Percentiles rank a stretch among this genome's conserved stretches.
Conservation (phyloP, 2,329 filamentous ascomycete genomes). For the Zasmidium angulare region DNA sequence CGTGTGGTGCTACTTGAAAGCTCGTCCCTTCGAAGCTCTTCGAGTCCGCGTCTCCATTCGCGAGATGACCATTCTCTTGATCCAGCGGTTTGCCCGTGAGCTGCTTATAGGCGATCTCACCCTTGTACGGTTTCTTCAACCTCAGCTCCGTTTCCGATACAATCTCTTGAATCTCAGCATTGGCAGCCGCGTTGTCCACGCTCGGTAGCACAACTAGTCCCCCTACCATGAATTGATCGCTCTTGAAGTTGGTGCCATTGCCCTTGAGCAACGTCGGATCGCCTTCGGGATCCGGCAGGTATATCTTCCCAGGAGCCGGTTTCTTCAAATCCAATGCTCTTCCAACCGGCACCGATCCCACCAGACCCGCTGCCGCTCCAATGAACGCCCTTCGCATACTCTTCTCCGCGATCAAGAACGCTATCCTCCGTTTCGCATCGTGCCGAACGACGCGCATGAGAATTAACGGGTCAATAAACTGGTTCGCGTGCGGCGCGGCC, state of each 20-base stretch:
- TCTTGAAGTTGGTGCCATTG: constrained; percentile 74
- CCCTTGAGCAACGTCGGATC: constrained; percentile 80
- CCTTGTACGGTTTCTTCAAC: constrained; percentile 84
- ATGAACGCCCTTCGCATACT: constrained; percentile 89
- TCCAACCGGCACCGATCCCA: constrained; percentile 89
- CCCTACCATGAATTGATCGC: constrained; percentile 70
- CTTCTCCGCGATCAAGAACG: constrained; percentile 91
- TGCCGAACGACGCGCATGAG: constrained; percentile 86
- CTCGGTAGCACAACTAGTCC: constrained; percentile 86
- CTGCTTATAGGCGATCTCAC: constrained; percentile 71
- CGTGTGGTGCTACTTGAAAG: constrained; percentile 87
- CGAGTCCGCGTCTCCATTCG: constrained; percentile 55
- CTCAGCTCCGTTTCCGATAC: constrained; percentile 76
- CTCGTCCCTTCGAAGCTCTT: constrained; percentile 70
- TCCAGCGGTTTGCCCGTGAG: constrained; percentile 65
- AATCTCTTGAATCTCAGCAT: constrained; percentile 80
- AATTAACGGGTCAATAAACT: constrained; percentile 95
- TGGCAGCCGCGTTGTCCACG: constrained; percentile 76
- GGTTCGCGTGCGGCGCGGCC: constrained; percentile 94
- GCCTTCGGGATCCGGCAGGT: constrained; percentile 82
- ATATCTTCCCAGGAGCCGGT: constrained; percentile 74
- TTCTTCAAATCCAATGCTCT: constrained; percentile 87
- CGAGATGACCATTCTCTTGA: constrained; percentile 56
- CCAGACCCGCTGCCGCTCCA: constrained; percentile 78
- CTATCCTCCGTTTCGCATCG: constrained; percentile 84